These are phyloP conservation scores for Leishmania gerbilli DNA, from an alignment of 208 protist species.

Conservation along the genomic window DNA sequence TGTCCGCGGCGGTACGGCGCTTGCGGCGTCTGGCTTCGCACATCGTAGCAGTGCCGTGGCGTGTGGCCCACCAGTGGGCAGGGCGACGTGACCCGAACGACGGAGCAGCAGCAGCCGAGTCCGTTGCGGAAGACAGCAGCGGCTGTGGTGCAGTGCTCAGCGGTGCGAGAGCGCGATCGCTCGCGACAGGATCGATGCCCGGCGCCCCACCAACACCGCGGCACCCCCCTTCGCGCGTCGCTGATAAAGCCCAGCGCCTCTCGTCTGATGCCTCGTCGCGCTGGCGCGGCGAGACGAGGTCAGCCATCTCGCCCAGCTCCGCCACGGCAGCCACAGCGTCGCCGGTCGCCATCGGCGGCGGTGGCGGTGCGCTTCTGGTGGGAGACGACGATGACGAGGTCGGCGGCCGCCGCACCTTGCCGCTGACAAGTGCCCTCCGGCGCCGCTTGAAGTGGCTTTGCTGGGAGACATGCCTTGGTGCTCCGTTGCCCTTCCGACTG, in stretches of 20 bases:
- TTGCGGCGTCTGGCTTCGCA: background rate
- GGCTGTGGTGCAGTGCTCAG: background rate
- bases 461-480: background rate
- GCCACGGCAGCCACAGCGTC: background rate
- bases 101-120: background rate
- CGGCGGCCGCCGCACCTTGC: background rate
- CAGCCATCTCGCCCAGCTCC: background rate
- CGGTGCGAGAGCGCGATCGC: background rate
- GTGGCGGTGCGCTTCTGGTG: background rate
- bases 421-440: background rate
- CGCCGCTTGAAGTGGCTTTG: constrained; percentile 20
- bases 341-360: background rate
- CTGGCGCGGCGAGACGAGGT: background rate
- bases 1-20: background rate
- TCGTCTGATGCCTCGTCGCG: background rate
- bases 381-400: constrained; percentile 3
- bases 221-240: background rate
- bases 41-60: constrained; percentile 2
- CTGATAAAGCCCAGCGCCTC: background rate
- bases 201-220: background rate
- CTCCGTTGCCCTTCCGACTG: constrained; percentile 8
- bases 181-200: background rate
- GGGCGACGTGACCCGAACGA: background rate
- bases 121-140: background rate
- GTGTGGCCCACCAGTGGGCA: constrained; percentile 1